Evolutionary conservation across 2,329 filamentous ascomycete species (phyloP).

Genomic region (Alternaria sp.): DNA sequence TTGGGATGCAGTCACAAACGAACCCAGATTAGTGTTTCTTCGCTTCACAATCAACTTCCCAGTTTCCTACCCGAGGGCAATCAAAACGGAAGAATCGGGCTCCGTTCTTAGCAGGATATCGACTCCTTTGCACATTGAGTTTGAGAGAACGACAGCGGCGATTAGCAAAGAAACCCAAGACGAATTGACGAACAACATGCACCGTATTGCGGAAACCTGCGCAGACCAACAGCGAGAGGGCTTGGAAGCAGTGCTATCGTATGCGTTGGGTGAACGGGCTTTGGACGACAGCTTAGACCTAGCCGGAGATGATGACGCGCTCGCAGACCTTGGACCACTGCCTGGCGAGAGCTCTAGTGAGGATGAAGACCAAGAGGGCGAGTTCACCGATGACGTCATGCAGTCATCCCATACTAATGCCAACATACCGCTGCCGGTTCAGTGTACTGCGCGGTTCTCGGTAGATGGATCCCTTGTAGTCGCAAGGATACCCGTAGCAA

Average conservation of each 20-base stretch:
- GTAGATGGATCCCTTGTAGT: conserved; percentile 61
- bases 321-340: conserved; percentile 40
- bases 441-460: conserved; percentile 64
- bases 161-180: conserved; percentile 60
- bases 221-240: conserved; percentile 61
- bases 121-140: conserved; percentile 58
- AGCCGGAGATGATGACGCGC: conserved; percentile 62
- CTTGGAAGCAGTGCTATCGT: conserved; percentile 67
- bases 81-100: conserved; percentile 41
- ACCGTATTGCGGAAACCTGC: conserved; percentile 62
- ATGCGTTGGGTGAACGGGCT: conserved; percentile 64
- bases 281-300: conserved; percentile 62
- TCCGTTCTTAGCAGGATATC: conserved; percentile 37
- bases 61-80: conserved; percentile 60
- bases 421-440: conserved; percentile 68
- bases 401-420: conserved; percentile 65
- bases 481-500: conserved; percentile 55
- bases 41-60: conserved; percentile 66
- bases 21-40: conserved; percentile 58
- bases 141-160: conserved; percentile 63
- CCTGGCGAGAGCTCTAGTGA: conserved; percentile 80
- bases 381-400: conserved; percentile 56
- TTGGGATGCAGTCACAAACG: conserved; percentile 33
- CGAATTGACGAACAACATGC: conserved; percentile 57
- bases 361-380: conserved; percentile 71